Base-by-base conservation (phyloP, 352 stramenopile species). In the Phytopythium vexans region DNA sequence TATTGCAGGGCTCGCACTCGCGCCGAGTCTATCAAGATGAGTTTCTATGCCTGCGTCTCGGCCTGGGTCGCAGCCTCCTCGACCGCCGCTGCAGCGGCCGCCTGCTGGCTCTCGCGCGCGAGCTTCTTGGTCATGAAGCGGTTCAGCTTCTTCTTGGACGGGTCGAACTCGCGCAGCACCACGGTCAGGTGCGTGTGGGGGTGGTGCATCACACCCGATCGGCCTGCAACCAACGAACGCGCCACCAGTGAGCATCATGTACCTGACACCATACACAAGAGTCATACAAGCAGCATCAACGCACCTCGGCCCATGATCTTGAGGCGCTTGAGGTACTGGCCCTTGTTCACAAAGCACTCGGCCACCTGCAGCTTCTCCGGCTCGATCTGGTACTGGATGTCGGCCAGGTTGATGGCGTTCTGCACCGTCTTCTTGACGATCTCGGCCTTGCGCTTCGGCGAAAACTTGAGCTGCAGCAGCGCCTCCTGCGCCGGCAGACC, bases 301-400 rank as follows among this genome's bases (percentile, higher is more conserved):
- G 51, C 56, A 88, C 81, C 82, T 80, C 83, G 75, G 6, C 83
- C 83, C 83, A 94, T 94, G 62, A 92, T 89, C 47, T 79, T 77
- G 54, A 92, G 56, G 49, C 83, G 83, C 74, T 94, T 94, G 34
- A 94, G 68, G 64, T 77, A 91, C 40, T 80, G 65, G 41, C 84
- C 84, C 60, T 92, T 92, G 69, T 89, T 92, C 42, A 94, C 82
- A 41, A 94, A 92, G 62, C 79, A 89, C 66, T 94, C 80, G 39
- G 81, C 66, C 36, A 94, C 68, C 69, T 89, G 78, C 48, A 94
- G 70, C 62, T 92, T 92, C 56, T 86, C 68, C 3, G 84, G 84
- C 56, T 94, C 82, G 61, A 94, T 90, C 68, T 89, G 77, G 70
- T 90, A 91, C 64, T 90, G 88, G 55, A 94, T 94, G 60, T 94